A percentile compares a stretch with the other conserved stretches of the same genome.
These are phyloP conservation scores for Penicilliopsis zonata DNA, from an alignment of 495 filamentous ascomycete genomes.

Conservation along the genomic window DNA sequence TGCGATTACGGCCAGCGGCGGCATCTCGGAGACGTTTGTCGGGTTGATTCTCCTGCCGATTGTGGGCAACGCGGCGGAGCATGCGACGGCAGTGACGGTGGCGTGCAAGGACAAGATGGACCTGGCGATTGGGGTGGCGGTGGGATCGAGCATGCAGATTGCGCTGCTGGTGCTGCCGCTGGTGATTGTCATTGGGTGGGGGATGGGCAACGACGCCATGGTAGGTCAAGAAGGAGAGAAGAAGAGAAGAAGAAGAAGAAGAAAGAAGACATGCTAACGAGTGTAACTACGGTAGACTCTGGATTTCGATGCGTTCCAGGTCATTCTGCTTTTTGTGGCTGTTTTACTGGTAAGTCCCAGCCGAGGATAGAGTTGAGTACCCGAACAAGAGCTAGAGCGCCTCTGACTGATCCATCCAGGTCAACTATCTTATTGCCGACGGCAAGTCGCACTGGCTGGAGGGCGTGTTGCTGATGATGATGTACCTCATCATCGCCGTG, in stretches of 20 bases:
- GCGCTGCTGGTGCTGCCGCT: constrained; percentile 68
- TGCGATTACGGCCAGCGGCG: constrained; percentile 43
- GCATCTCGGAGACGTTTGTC: constrained; percentile 63
- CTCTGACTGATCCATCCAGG: too few relatives aligned
- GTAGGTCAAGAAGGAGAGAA: too few relatives aligned
- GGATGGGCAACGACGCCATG: constrained; percentile 41
- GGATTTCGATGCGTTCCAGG: constrained; percentile 71
- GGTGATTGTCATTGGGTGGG: constrained; percentile 72
- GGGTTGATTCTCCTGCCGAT: constrained; percentile 81
- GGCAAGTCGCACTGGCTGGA: constrained; percentile 57
- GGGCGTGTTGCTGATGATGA: constrained; percentile 58
- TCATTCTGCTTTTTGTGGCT: constrained; percentile 65
- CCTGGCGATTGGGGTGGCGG: constrained; percentile 70
- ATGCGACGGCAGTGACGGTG: constrained; percentile 77
- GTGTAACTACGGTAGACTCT: constrained; percentile 48
- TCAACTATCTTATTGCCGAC: constrained; percentile 69
- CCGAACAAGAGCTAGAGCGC: background rate
- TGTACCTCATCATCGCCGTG: constrained; percentile 63
- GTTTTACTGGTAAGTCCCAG: constrained; percentile 44
- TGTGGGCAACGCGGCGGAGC: constrained; percentile 80
- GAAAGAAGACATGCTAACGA: too few relatives aligned
- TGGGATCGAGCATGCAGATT: constrained; percentile 83
- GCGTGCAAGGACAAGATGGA: constrained; percentile 90
- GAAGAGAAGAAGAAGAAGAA: too few relatives aligned
- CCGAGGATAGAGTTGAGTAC: background rate